Evolutionary conservation across 1,284 basidiomycete genomes (phyloP).

Genomic region (Sporisorium reilianum): DNA sequence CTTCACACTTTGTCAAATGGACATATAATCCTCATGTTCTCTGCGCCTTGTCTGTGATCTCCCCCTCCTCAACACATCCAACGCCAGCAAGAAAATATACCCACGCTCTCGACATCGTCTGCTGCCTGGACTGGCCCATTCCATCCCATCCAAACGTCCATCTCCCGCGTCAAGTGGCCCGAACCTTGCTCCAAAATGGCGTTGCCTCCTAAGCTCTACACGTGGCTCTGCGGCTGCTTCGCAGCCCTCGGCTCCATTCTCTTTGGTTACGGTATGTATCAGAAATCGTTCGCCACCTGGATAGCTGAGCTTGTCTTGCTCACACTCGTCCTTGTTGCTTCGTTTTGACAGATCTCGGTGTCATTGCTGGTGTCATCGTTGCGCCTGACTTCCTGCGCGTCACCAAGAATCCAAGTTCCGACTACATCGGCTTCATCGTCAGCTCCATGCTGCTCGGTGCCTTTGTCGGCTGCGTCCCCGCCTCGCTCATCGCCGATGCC

Average conservation of each 20-base stretch:
- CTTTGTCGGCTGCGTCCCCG: conserved; percentile 70
- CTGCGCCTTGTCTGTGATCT: neutral
- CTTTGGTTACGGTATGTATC: conserved; percentile 35
- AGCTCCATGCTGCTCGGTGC: conserved; percentile 65
- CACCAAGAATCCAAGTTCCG: conserved; percentile 66
- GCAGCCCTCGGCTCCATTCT: conserved; percentile 69
- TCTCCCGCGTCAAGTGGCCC: neutral
- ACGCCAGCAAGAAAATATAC: neutral
- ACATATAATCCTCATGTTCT: neutral
- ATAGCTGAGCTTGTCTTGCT: conserved; percentile 61
- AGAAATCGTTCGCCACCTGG: no score
- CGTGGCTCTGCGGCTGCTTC: conserved; percentile 73
- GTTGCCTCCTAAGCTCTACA: conserved; percentile 67
- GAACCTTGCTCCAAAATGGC: conserved; percentile 52
- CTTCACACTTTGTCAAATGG: neutral
- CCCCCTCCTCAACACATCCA: neutral
- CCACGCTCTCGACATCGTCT: no score
- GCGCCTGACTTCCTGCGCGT: conserved; percentile 70
- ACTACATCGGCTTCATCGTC: conserved; percentile 71
- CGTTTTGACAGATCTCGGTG: conserved; percentile 69
- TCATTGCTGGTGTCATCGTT: conserved; percentile 71
- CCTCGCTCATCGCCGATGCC: conserved; percentile 67
- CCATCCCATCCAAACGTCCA: no score
- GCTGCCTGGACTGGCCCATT: no score
- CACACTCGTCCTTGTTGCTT: neutral